Base-by-base conservation (phyloP, 2,329 filamentous ascomycete species). In the Stachybotrys elegans region DNA sequence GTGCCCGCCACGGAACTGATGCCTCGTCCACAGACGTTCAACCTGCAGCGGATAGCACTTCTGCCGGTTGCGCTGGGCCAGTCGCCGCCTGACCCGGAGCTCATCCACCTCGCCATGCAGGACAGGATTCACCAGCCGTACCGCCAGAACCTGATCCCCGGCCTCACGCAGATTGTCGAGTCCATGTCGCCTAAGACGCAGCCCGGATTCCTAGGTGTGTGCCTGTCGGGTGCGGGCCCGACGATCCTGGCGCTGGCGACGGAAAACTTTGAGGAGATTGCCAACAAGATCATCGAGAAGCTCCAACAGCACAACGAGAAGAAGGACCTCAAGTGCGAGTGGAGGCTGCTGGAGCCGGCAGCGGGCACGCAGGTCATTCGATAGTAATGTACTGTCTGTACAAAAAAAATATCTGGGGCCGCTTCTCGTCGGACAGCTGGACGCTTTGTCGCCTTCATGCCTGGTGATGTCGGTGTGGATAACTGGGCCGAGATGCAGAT, bases 51-150 rank as follows among this genome's bases (percentile, higher is more conserved):
- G 52, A 88, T 95, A 63, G 91, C 92, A 3, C 78, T 98, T 40
- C 78, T 98, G 12, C 91, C 92, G 23, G 88, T 90, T 11, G 91
- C 91, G 1, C 77, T 98, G 37, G 90, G 91, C 51, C 84, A 89
- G 63, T 92, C 87, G 7, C 92, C 93, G 9, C 92, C 91, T 2
- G 86, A 96, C 60, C 85, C 93, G 19, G 85, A 94, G 57, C 85
- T 95, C 66, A 98, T 98, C 63, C 94, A 94, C 71, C 83, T 94
- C 39, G 92, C 91, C 38, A 98, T 98, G 93, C 93, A 97, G 70
- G 93, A 98, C 72, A 95, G 91, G 69, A 82, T 98, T 48, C 93
- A 98, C 70, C 93, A 98, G 68, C 93, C 90, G 35, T 97, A 98
- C 72, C 85, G 93, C 43, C 85, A 93, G 68, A 85, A 79, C 3